Conservation (phyloP, 495 filamentous ascomycete species). For the Bacidia gigantensis region DNA sequence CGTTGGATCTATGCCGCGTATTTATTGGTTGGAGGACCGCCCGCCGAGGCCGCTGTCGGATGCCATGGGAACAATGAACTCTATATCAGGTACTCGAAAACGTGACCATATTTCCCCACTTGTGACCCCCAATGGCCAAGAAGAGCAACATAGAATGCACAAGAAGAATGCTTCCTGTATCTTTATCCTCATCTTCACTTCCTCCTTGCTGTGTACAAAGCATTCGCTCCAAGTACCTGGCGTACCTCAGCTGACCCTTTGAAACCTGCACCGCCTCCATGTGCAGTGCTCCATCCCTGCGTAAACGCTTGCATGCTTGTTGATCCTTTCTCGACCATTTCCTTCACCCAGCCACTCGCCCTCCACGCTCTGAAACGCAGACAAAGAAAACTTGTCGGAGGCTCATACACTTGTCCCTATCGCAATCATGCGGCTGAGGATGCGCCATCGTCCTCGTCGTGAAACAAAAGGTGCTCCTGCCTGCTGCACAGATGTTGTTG, state of each 20-base stretch:
- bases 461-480: slow-evolving; percentile 3
- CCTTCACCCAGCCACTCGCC: not conserved
- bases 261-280: slow-evolving; percentile 10
- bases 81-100: not conserved
- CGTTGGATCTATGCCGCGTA: not conserved
- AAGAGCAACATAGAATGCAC: not conserved
- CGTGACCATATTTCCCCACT: not conserved
- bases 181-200: no score
- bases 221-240: no score
- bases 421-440: slow-evolving; percentile 1
- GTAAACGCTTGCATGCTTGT: slow-evolving; percentile 7
- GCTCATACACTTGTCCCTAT: not conserved
- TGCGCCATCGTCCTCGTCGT: not conserved
- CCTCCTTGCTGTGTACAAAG: no score
- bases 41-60: not conserved
- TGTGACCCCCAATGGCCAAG: not conserved
- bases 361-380: not conserved
- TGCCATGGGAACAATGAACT: not conserved
- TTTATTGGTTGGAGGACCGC: not conserved
- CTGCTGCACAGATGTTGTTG: not conserved
- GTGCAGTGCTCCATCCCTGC: not conserved
- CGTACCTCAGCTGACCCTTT: no score
- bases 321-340: slow-evolving; percentile 12
- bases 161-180: not conserved
- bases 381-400: slow-evolving; percentile 3